phyloP scores from a whole-genome alignment of 2,329 filamentous ascomycete species.

The Colletotrichum orchidophilum region DNA sequence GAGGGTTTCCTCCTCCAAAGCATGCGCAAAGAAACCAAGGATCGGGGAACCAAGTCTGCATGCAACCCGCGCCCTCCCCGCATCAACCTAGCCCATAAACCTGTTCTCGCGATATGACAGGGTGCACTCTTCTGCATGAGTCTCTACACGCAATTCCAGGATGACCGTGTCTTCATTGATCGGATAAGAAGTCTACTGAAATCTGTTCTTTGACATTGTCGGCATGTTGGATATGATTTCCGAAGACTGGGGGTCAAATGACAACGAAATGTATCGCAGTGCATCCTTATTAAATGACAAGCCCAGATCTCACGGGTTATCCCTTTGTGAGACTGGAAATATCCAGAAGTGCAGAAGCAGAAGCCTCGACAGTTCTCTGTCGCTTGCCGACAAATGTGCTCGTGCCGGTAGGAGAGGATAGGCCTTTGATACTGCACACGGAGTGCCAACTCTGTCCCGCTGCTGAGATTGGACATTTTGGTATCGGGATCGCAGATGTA shows the following conservation, averaged over 20 bases:
- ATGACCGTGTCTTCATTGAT: background rate
- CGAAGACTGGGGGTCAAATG: background rate
- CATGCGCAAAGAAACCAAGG: slow-evolving; percentile 41
- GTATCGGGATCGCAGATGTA: slow-evolving; percentile 10
- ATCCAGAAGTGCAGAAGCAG: background rate
- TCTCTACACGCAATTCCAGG: background rate
- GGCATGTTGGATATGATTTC: background rate
- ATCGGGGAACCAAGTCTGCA: slow-evolving; percentile 43
- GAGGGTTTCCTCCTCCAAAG: background rate
- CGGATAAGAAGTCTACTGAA: background rate
- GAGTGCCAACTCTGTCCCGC: background rate
- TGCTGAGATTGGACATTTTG: background rate
- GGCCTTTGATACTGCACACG: background rate
- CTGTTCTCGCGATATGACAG: background rate
- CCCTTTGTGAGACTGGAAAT: background rate
- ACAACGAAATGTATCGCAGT: slow-evolving; percentile 5
- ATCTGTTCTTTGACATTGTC: background rate
- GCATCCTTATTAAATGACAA: slow-evolving; percentile 28
- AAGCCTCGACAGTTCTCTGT: slow-evolving; percentile 7
- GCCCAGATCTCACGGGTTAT: background rate
- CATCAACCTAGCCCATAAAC: background rate
- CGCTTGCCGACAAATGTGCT: slow-evolving; percentile 17
- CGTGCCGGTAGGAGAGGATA: background rate
- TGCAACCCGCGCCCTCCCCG: slow-evolving; percentile 36
- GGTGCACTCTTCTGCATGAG: background rate